Evolutionary conservation across 2,329 filamentous ascomycete genomes (phyloP), one percentile per base, ranked within the genome.

Genomic region (Scolecobasidium constrictum): DNA sequence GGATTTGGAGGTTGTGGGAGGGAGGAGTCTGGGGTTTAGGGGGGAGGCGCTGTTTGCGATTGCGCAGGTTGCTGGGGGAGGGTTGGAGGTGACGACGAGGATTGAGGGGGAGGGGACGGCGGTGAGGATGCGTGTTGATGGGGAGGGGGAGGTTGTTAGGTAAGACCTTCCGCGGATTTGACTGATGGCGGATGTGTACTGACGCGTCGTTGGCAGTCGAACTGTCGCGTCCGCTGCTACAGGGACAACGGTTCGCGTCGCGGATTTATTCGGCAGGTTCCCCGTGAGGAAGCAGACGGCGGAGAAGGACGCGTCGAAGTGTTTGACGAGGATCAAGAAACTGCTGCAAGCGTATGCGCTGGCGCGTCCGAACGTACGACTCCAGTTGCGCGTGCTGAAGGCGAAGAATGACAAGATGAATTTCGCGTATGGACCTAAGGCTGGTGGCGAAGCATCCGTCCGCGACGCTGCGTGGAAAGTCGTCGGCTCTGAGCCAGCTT

Each of bases 1-100:
- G 1, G 80, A 87, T 39, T 62, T 87, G 28, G 66, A 62, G 40
- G 56, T 53, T 2, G 61, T 79, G 16, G 76, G 73, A 5, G 71
- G 73, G 1, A 66, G 63, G 35, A 79, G 71, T 22, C 68, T 88
- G n/a, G 84, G 84, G 2, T 90, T 88, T 53, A 74, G 84, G 26
- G 84, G 84, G 16, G 76, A 86, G 53, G 83, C 83, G 13, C 63
- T 90, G 46, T 80, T 82, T 31, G 78, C 76, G 56, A 69, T 72
- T 46, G 79, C 75, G 46, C 68, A 72, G 34, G 55, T 85, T 45
- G 77, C 75, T 28, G 65, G 68, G 3, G n/a, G n/a, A n/a, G 61
- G 56, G 2, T 46, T 87, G 35, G 64, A 61, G 5, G 63, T 87
- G 40, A 81, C 69, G 12, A 87, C 83, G 3, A 73, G 75, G 47